Conservation (phyloP, 2,329 filamentous ascomycete genomes). For the Periconia sp. region DNA sequence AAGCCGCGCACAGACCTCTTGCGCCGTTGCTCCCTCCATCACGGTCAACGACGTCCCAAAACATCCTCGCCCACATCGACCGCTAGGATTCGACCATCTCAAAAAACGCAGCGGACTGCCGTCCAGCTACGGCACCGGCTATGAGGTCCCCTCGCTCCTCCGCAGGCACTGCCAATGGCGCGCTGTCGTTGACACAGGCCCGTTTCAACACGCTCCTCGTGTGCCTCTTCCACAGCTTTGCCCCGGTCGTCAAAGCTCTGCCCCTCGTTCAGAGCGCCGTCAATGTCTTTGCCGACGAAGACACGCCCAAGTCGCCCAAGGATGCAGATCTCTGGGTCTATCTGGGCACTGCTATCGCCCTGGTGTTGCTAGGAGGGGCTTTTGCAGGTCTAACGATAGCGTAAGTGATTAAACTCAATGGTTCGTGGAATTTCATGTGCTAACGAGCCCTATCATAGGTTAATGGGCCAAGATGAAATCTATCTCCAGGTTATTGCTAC, state of each 20-base stretch:
- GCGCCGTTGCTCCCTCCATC: too few relatives aligned
- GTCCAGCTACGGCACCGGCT: conserved; percentile 32
- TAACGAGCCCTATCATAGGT: conserved; percentile 42
- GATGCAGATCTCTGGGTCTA: conserved; percentile 81
- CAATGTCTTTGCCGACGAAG: conserved; percentile 31
- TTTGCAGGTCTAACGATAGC: conserved; percentile 95
- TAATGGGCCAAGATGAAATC: conserved; percentile 86
- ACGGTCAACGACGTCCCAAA: too few relatives aligned
- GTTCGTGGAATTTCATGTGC: conserved; percentile 5
- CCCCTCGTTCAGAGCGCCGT: conserved; percentile 36
- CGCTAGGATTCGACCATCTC: conserved; percentile 12
- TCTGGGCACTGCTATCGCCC: conserved; percentile 74
- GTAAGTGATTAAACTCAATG: conserved; percentile 52
- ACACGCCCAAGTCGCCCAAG: conserved; percentile 45
- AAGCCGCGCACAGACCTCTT: too few relatives aligned
- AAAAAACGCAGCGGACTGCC: conserved; percentile 12
- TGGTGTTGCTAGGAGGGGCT: conserved; percentile 87
- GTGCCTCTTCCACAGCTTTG: conserved; percentile 38
- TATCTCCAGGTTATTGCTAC: conserved; percentile 94
- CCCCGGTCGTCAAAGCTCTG: conserved; percentile 41
- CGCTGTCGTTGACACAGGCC: conserved; percentile 22
- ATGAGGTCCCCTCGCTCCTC: conserved; percentile 33
- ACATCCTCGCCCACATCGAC: conserved; percentile 7
- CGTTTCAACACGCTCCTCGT: conserved; percentile 35
- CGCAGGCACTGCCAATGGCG: conserved; percentile 34